phyloP scores from a whole-genome alignment of 371 early-diverging fungal species.

The Syncephalis plumigaleata region DNA sequence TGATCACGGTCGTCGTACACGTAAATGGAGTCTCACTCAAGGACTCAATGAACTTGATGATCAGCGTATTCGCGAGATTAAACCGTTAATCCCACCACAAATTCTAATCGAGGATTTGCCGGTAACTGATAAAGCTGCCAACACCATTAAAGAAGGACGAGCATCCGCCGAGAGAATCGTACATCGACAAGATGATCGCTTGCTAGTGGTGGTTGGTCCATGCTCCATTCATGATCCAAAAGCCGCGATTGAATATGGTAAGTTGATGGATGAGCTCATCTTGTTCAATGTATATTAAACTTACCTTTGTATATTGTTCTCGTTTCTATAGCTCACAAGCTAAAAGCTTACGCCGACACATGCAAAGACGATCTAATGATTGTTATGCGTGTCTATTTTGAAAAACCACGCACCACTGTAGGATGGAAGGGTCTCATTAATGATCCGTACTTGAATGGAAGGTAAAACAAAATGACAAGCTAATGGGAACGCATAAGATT shows the following conservation, averaged over 20 bases:
- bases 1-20: too few relatives aligned
- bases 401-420: constrained; percentile 88
- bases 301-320: too few relatives aligned
- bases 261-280: constrained; percentile 3
- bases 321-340: constrained; percentile 28
- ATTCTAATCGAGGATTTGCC: constrained; percentile 85
- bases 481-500: too few relatives aligned
- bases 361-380: constrained; percentile 46
- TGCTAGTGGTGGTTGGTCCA: constrained; percentile 82
- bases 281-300: neutral
- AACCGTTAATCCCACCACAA: constrained; percentile 88
- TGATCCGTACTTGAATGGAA: constrained; percentile 69
- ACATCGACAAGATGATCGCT: constrained; percentile 62
- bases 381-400: constrained; percentile 91
- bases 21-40: too few relatives aligned
- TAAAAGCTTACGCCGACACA: constrained; percentile 37
- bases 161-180: constrained; percentile 48
- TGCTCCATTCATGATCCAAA: constrained; percentile 83
- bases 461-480: constrained; percentile 15
- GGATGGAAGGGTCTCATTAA: constrained; percentile 93
- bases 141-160: constrained; percentile 36
- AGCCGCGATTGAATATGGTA: constrained; percentile 69
- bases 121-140: constrained; percentile 21
- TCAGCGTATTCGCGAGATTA: constrained; percentile 70
- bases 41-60: constrained; percentile 18